These are phyloP conservation scores for Fusarium keratoplasticum DNA, from an alignment of 2,329 filamentous ascomycete genomes.

Conservation along the genomic window DNA sequence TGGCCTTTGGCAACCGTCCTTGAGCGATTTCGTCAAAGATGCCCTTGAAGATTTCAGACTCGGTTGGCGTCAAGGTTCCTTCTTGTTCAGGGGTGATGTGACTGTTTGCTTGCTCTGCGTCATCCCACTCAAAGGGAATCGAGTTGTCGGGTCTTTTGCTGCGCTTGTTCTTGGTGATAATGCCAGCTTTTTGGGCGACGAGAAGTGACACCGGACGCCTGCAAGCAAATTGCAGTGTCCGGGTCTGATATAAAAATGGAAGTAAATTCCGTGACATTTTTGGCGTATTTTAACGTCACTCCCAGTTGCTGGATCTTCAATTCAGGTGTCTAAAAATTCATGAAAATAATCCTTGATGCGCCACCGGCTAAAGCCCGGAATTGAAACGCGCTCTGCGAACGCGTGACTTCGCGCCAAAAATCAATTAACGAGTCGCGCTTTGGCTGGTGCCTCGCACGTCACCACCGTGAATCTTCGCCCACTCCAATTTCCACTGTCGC, in stretches of 20 bases:
- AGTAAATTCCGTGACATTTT: conserved; percentile 64
- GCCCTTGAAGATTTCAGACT: conserved; percentile 69
- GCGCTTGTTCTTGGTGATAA: conserved; percentile 25
- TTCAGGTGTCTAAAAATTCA: conserved; percentile 32
- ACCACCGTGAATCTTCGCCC: conserved; percentile 20
- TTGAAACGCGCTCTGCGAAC: conserved; percentile 24
- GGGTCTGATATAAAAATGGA: conserved; percentile 80
- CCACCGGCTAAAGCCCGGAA: conserved; percentile 36
- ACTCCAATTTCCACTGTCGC: background rate
- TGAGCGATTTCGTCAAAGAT: conserved; percentile 62
- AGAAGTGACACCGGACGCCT: conserved; percentile 41
- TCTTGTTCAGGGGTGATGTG: conserved; percentile 34
- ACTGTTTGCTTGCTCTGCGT: conserved; percentile 51
- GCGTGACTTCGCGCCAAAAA: conserved; percentile 50
- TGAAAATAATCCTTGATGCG: conserved; percentile 3
- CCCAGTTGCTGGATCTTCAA: conserved; percentile 1
- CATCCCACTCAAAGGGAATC: conserved; percentile 67
- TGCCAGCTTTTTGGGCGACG: conserved; percentile 35
- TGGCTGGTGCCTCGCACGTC: conserved; percentile 27
- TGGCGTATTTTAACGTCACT: background rate
- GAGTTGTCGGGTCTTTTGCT: conserved; percentile 46
- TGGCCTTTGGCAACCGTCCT: conserved; percentile 48
- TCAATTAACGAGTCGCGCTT: conserved; percentile 42
- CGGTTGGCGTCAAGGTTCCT: conserved; percentile 68
- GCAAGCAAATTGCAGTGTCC: conserved; percentile 59